Evolutionary conservation across 2,329 filamentous ascomycete species (phyloP), one percentile per base, ranked within the genome.

Genomic region (Juglanconis oblonga): DNA sequence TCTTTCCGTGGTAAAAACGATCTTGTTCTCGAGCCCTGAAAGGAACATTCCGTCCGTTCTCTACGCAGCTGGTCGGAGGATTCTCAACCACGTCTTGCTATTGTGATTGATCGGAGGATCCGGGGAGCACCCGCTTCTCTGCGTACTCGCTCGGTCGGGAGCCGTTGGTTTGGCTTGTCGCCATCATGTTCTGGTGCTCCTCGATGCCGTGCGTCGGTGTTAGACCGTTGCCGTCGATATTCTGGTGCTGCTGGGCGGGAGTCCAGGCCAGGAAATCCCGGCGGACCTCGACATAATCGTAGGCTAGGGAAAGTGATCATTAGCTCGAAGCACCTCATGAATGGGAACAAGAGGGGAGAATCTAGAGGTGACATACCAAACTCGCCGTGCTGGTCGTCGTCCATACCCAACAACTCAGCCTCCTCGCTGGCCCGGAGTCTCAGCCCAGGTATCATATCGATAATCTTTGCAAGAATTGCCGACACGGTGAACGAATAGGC

Each of bases 191-290:
- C 70, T 83, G 84, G 72, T 92, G 89, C 71, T 88, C 83, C 62
- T 81, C 79, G 66, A 91, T 90, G 62, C 89, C 90, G 72, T 92
- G 88, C 70, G 89, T 86, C 14, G 90, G 88, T 56, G 88, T 77
- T 58, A 82, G 73, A 36, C 81, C 76, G 68, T 83, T 80, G 62
- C 86, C 84, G 64, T 82, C 77, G 60, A 80, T 74, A 53, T 81
- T 79, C 32, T 86, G 88, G 66, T 90, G 86, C 63, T 79, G 81
- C 70, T 88, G 88, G 38, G 88, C 86, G 1, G 91, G 91, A 35
- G 89, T 93, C 91, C 91, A 95, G 61, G 91, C 91, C 44, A 95
- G 85, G 80, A 93, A 95, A 76, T 95, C 91, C 69, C 91, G 87
- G 71, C 91, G 88, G 61, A 94, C 69, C 81, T 95, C 91, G 66